Evolutionary conservation across 495 filamentous ascomycete genomes (phyloP).

Genomic region (Usnea hakonensis): DNA sequence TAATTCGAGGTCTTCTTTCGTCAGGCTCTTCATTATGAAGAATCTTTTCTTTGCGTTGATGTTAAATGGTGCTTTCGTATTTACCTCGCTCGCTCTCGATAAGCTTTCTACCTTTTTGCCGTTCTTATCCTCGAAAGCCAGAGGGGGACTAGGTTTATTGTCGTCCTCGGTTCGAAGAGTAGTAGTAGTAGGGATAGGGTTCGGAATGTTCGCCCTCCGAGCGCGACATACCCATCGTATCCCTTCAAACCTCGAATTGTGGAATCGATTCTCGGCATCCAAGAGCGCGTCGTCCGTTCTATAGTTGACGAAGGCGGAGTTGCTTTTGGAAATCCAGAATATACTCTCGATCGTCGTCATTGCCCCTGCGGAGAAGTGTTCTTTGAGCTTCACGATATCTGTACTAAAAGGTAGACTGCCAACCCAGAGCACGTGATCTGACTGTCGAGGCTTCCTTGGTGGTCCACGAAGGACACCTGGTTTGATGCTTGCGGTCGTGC

Average conservation of each 20-base stretch:
- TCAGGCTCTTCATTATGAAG: background rate
- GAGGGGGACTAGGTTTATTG: no score
- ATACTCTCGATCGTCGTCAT: slow-evolving; percentile 75
- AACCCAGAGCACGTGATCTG: slow-evolving; percentile 91
- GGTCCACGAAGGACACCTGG: slow-evolving; percentile 44
- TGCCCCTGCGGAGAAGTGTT: slow-evolving; percentile 81
- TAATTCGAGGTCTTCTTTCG: no score
- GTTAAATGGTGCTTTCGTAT: no score
- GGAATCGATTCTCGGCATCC: slow-evolving; percentile 75
- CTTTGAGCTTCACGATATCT: slow-evolving; percentile 70
- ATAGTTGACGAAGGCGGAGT: slow-evolving; percentile 97
- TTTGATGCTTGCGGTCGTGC: no score
- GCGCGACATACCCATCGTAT: slow-evolving; percentile 83
- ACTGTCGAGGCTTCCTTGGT: slow-evolving; percentile 85
- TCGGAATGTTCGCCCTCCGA: slow-evolving; percentile 50
- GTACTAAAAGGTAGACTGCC: slow-evolving; percentile 84
- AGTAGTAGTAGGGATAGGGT: slow-evolving; percentile 30
- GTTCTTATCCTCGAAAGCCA: no score
- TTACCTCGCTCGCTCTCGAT: no score
- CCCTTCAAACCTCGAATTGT: slow-evolving; percentile 84
- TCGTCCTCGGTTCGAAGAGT: slow-evolving; percentile 12
- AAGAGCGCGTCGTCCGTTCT: slow-evolving; percentile 70
- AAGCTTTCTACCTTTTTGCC: no score
- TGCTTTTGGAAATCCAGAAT: slow-evolving; percentile 93
- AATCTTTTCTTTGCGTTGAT: slow-evolving; percentile 68